Evolutionary conservation across 371 early-diverging fungal genomes (phyloP), one percentile per base, ranked within the genome.

Genomic region (Smittium culicis): DNA sequence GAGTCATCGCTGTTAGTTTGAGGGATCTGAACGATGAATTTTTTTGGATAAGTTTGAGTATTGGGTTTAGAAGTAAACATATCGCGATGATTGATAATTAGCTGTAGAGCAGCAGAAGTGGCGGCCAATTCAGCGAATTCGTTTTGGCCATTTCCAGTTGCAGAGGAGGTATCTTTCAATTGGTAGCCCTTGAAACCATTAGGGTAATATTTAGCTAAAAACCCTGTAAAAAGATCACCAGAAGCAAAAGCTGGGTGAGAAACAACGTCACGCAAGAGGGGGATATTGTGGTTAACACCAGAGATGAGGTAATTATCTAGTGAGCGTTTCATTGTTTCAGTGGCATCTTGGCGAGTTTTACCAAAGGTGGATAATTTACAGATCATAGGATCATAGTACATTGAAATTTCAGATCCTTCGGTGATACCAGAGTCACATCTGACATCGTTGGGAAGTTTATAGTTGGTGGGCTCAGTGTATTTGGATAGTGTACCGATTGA

Each of bases 351-450:
- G 61, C 99, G 84, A 0, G 86, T 90, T 35, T 82, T 76, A 31
- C 93, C 94, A 34, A 82, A 83, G 30, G 93, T 93, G 61, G 96
- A 89, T 56, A 98, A 79, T 75, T 99, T 97, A 61, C 95, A 90
- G 58, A 98, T 96, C 94, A 98, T 97, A 62, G 98, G 97, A 65
- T 91, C 99, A 69, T 96, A 95, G 74, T 94, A 86, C 0, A 96
- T 93, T 34, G 86, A 87, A 72, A 96, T 90, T 63, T 86, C 81
- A 72, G 94, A 94, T 17, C 96, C 97, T 73, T 92, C 82, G 29
- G 87, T 76, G 64, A 95, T 94, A 54, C 96, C 96, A 1, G 96
- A 94, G 77, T 96, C 97, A 55, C 94, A 74, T 32, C 94, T 88
- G 58, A 93, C 82, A 59, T 78, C 82, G 5, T 69, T 66, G 1